Conservation (phyloP, 495 filamentous ascomycete genomes). For the Glutinoglossum americanum region DNA sequence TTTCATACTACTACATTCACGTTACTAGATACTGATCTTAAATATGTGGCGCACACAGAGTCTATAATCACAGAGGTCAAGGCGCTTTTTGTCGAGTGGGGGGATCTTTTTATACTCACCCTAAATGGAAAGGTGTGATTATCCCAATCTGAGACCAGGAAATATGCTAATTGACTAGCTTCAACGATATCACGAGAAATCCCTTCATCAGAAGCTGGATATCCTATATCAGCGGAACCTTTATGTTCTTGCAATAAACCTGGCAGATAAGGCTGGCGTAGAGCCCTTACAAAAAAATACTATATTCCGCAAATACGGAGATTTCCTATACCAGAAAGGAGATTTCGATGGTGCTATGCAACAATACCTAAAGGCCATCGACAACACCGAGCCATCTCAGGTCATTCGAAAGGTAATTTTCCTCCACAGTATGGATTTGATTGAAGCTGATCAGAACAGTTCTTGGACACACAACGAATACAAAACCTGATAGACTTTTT, state of each 20-base stretch:
- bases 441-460: slow-evolving; percentile 26
- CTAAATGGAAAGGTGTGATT: slow-evolving; percentile 64
- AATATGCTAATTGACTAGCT: slow-evolving; percentile 27
- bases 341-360: slow-evolving; percentile 97
- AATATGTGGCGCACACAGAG: slow-evolving; percentile 80
- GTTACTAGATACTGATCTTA: slow-evolving; percentile 70
- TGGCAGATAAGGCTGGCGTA: slow-evolving; percentile 71
- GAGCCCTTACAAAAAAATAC: slow-evolving; percentile 64
- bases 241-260: slow-evolving; percentile 74
- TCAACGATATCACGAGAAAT: slow-evolving; percentile 80
- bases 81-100: slow-evolving; percentile 70
- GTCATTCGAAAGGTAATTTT: slow-evolving; percentile 65
- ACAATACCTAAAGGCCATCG: slow-evolving; percentile 89
- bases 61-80: slow-evolving; percentile 58
- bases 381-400: slow-evolving; percentile 84
- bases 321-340: slow-evolving; percentile 83
- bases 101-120: slow-evolving; percentile 67
- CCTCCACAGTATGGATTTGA: neutral
- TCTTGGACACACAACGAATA: slow-evolving; percentile 86
- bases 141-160: slow-evolving; percentile 6
- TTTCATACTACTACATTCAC: slow-evolving; percentile 74
- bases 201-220: slow-evolving; percentile 74
- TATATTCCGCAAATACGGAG: slow-evolving; percentile 85
- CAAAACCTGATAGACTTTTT: slow-evolving; percentile 95
- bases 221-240: slow-evolving; percentile 87